phyloP scores from a whole-genome alignment of 2,329 filamentous ascomycete genomes.

The Penicillium digitatum region DNA sequence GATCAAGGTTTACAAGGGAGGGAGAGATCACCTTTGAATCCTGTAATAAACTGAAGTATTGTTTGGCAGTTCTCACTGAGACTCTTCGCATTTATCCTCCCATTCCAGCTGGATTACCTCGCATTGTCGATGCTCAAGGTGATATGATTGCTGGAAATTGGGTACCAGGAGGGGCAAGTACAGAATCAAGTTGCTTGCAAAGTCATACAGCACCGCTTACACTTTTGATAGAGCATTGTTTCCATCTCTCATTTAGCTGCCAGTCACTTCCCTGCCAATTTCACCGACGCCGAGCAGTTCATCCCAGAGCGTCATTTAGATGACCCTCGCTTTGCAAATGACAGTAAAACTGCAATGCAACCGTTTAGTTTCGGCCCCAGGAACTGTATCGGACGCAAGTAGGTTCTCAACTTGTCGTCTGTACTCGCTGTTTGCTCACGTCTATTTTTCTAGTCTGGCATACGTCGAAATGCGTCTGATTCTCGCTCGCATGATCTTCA shows the following conservation, averaged over 20 bases:
- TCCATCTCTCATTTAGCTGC: conserved; percentile 45
- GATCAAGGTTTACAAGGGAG: conserved; percentile 32
- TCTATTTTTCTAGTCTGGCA: conserved; percentile 6
- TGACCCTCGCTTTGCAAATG: conserved; percentile 35
- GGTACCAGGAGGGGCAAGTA: conserved; percentile 22
- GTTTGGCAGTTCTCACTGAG: conserved; percentile 43
- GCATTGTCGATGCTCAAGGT: conserved; percentile 19
- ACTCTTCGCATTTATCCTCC: conserved; percentile 41
- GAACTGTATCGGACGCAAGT: conserved; percentile 45
- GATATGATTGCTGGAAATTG: conserved; percentile 17
- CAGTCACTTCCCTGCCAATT: conserved; percentile 32
- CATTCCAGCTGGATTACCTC: conserved; percentile 21
- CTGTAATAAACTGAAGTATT: conserved; percentile 34
- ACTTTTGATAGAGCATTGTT: conserved; percentile 37
- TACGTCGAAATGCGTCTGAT: conserved; percentile 19
- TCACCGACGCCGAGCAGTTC: conserved; percentile 12
- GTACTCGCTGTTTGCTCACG: neutral
- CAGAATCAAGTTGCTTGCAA: neutral
- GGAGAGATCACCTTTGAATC: conserved; percentile 38
- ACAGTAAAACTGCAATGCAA: conserved; percentile 46
- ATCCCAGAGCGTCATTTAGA: conserved; percentile 18
- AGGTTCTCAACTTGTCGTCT: neutral
- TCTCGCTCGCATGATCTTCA: conserved; percentile 14
- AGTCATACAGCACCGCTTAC: neutral
- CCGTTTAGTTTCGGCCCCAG: conserved; percentile 50